These are phyloP conservation scores for Achlya hypogyna DNA, from an alignment of 352 stramenopile species.

Conservation along the genomic window DNA sequence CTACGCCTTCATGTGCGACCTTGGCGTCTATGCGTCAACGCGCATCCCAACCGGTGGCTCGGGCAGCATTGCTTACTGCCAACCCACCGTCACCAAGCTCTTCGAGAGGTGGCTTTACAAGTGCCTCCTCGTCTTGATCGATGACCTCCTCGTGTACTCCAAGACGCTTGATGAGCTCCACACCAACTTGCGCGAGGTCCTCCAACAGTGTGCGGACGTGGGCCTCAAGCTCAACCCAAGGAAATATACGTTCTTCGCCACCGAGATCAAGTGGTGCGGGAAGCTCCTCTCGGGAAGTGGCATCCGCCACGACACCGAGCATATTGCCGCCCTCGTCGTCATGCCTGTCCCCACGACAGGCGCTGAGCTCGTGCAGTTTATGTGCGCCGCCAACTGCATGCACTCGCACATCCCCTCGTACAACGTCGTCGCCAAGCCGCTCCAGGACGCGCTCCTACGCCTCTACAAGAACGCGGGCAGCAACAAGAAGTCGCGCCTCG, in stretches of 20 bases:
- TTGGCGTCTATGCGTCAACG: too few species aligned
- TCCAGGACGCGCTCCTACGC: not conserved
- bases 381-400: conserved; percentile 3
- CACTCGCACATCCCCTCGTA: not conserved
- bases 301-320: not conserved
- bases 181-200: not conserved
- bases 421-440: not conserved
- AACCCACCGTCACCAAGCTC: not conserved
- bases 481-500: conserved; percentile 1
- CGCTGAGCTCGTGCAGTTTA: not conserved
- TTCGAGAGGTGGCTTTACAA: conserved; percentile 1
- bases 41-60: not conserved
- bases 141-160: not conserved
- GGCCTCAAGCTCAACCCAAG: conserved; percentile 17
- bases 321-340: not conserved
- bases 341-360: not conserved
- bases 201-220: not conserved
- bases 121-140: not conserved
- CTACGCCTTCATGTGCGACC: too few species aligned
- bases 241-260: conserved; percentile 13
- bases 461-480: not conserved
- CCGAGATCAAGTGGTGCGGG: too few species aligned
- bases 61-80: not conserved
- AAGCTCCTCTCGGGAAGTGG: not conserved
- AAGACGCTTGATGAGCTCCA: not conserved